These are phyloP conservation scores for Bryoerythrophyllum caledonicum DNA, from an alignment of 225 moss, liverwort and hornwort species.

Conservation along the genomic window DNA sequence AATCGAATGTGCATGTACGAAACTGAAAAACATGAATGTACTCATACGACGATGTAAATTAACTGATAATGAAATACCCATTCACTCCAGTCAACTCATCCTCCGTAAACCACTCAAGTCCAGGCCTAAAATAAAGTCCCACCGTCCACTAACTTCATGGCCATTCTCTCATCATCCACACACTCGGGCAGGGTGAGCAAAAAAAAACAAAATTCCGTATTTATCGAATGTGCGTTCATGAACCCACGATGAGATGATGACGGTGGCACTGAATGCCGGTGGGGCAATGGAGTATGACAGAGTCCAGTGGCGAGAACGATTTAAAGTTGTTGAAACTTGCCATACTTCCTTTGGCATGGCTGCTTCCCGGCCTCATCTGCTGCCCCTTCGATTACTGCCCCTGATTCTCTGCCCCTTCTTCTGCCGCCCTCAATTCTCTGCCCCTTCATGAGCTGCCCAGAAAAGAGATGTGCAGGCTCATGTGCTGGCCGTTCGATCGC, in stretches of 20 bases:
- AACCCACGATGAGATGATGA: slow-evolving; percentile 1
- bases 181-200: no score
- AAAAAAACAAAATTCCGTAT: not conserved
- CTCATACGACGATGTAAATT: not conserved
- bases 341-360: not conserved
- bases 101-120: not conserved
- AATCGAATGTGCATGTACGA: no score
- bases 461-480: no score
- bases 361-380: no score
- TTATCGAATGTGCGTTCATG: not conserved
- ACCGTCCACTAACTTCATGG: no score
- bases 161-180: no score
- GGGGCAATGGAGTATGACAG: slow-evolving; percentile 26
- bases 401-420: not conserved
- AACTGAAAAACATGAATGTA: no score
- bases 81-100: slow-evolving; percentile 26
- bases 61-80: not conserved
- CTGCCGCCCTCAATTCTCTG: no score
- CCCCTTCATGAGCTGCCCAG: no score
- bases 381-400: not conserved
- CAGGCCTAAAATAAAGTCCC: not conserved
- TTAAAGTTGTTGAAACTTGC: not conserved
- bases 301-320: not conserved
- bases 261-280: slow-evolving; percentile 25
- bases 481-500: no score